Conservation (phyloP, 2,329 filamentous ascomycete genomes). For the Coniella vitis region DNA sequence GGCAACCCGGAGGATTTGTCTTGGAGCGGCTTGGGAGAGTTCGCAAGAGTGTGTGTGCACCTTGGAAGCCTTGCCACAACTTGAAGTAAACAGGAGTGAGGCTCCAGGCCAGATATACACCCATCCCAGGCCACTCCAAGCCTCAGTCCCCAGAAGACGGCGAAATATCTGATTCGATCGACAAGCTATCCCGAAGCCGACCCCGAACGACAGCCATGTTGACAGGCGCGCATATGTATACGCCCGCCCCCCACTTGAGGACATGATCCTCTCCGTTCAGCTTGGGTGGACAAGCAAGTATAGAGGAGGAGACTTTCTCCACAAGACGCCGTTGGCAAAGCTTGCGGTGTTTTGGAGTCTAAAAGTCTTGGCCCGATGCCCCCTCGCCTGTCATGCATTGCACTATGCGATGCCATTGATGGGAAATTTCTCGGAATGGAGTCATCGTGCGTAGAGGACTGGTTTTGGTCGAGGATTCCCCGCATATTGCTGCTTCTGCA, state of each 20-base stretch:
- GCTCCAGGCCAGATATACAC: neutral
- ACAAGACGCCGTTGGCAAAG: too few relatives aligned
- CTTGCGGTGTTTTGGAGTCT: neutral
- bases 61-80: too few relatives aligned
- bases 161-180: neutral
- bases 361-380: constrained; percentile 3
- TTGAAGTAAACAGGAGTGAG: neutral
- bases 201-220: neutral
- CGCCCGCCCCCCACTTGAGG: neutral
- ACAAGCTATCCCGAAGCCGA: constrained; percentile 4
- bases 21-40: too few relatives aligned
- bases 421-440: constrained; percentile 2
- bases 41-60: too few relatives aligned
- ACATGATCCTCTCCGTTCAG: neutral
- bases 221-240: neutral
- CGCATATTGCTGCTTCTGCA: too few relatives aligned
- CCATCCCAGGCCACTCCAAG: neutral
- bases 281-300: too few relatives aligned
- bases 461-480: neutral
- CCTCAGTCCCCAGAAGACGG: neutral
- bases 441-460: neutral
- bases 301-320: too few relatives aligned
- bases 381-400: neutral
- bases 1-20: too few relatives aligned
- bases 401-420: constrained; percentile 7